These are phyloP conservation scores for Fonsecaea nubica DNA, from an alignment of 2,329 filamentous ascomycete species.

Conservation along the genomic window DNA sequence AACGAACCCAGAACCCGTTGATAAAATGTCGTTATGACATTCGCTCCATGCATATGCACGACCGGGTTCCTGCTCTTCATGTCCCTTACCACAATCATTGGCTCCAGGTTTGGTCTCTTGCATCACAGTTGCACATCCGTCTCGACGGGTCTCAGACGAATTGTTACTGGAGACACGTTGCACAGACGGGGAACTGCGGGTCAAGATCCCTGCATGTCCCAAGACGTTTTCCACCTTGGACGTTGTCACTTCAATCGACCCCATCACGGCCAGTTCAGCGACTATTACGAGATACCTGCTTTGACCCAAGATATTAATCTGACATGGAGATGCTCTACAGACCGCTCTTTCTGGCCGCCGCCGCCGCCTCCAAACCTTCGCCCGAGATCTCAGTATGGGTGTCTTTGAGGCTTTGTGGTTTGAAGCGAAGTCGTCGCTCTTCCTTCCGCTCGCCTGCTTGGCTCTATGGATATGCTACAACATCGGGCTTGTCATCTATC, in stretches of 20 bases:
- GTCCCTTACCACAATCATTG: neutral
- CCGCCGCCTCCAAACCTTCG: neutral
- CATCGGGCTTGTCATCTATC: constrained; percentile 30
- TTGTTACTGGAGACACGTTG: constrained; percentile 42
- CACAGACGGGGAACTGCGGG: constrained; percentile 1
- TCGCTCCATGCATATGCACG: neutral
- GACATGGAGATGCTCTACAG: neutral
- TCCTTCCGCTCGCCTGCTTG: constrained; percentile 1
- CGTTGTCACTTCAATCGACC: neutral
- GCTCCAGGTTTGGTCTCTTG: neutral
- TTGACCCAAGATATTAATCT: neutral
- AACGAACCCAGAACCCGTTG: neutral
- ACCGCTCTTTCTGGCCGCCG: neutral
- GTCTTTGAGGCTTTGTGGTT: neutral
- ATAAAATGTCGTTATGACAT: neutral
- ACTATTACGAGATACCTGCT: neutral
- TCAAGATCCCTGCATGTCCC: neutral
- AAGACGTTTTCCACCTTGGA: neutral
- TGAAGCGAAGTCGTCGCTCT: neutral
- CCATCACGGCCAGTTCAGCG: neutral
- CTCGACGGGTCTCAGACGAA: neutral
- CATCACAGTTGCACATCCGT: neutral
- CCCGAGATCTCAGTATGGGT: constrained; percentile 5
- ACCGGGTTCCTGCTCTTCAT: neutral
- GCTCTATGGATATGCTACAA: constrained; percentile 17